Evolutionary conservation across 495 filamentous ascomycete species (phyloP).

Genomic region (Xylaria palmicola): DNA sequence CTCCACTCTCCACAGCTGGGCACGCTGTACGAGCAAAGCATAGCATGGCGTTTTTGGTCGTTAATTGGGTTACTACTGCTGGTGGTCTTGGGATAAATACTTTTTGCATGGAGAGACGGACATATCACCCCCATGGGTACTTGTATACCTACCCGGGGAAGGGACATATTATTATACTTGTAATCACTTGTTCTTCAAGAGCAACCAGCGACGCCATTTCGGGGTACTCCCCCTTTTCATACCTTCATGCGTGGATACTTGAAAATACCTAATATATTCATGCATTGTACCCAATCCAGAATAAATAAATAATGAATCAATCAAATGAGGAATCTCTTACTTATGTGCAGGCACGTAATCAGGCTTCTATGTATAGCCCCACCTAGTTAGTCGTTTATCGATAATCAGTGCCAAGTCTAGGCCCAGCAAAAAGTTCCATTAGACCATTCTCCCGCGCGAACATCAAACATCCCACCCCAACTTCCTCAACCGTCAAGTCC

Average conservation of each 20-base stretch:
- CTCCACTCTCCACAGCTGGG: not conserved
- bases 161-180: constrained; percentile 4
- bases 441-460: not conserved
- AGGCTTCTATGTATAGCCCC: not conserved
- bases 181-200: constrained; percentile 11
- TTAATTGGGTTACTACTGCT: not conserved
- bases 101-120: constrained; percentile 6
- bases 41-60: constrained; percentile 9
- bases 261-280: not conserved
- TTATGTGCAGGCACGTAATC: not conserved
- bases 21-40: constrained; percentile 14
- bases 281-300: not conserved
- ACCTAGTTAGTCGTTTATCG: not conserved
- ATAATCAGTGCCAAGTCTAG: constrained; percentile 1
- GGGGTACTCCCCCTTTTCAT: not conserved
- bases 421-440: constrained; percentile 19
- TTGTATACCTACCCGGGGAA: not conserved
- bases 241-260: constrained; percentile 1
- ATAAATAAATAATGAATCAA: too few species aligned
- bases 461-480: constrained; percentile 7
- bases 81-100: not conserved
- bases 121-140: not conserved
- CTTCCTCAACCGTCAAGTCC: not conserved
- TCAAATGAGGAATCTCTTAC: not conserved
- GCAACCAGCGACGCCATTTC: not conserved